phyloP scores from a whole-genome alignment of 2,329 filamentous ascomycete genomes.

The Gaeumannomyces tritici region DNA sequence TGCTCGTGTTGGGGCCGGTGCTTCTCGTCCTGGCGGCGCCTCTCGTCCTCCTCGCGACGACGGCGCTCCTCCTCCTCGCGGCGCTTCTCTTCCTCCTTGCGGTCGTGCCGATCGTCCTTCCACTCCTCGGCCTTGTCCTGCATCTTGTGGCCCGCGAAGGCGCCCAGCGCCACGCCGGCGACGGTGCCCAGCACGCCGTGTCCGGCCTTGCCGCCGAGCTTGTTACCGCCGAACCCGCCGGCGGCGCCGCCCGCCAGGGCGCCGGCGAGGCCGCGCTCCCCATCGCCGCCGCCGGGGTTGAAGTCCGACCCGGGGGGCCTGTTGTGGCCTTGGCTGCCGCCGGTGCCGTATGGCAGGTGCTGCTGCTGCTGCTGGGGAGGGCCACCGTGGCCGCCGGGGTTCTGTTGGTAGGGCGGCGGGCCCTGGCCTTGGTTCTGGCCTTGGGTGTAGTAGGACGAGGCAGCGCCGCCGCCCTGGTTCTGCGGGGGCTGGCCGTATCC shows the following conservation, averaged over 20 bases:
- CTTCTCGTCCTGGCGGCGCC: slow-evolving; percentile 8
- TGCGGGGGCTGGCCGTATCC: neutral
- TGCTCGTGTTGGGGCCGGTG: slow-evolving; percentile 8
- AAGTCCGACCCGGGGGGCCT: neutral
- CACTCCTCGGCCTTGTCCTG: slow-evolving; percentile 28
- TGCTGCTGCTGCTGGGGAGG: neutral
- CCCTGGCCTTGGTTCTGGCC: neutral
- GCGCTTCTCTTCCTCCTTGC: slow-evolving; percentile 16
- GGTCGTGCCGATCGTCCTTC: slow-evolving; percentile 17
- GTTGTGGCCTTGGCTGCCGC: neutral
- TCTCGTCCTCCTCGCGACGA: slow-evolving; percentile 2
- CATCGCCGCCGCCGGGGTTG: neutral
- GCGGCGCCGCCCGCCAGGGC: neutral
- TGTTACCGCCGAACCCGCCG: neutral
- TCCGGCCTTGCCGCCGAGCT: neutral
- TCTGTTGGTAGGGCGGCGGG: neutral
- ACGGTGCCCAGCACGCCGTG: slow-evolving; percentile 18
- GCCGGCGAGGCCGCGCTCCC: neutral
- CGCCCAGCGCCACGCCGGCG: slow-evolving; percentile 28
- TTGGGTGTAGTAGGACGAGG: neutral
- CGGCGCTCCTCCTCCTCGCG: slow-evolving; percentile 11
- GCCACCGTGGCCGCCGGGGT: neutral
- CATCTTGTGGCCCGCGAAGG: slow-evolving; percentile 30
- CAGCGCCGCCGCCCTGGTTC: neutral
- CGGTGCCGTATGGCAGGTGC: neutral